Percentiles rank a stretch among this genome's conserved stretches.
Conservation (phyloP, 73 alveolate genomes). For the Blepharisma japonicum region DNA sequence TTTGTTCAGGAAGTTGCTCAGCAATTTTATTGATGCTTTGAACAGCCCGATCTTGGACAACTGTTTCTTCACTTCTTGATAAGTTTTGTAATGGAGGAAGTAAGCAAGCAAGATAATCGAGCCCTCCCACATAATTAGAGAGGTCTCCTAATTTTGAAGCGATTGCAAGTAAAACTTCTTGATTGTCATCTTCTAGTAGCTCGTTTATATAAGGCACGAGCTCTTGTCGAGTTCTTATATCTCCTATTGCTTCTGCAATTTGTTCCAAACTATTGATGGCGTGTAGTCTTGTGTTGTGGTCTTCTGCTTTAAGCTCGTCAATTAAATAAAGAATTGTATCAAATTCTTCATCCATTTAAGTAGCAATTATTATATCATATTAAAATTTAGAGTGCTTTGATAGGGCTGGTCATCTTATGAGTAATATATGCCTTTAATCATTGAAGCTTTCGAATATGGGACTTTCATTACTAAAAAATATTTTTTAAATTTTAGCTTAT, state of each 20-base stretch:
- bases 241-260: conserved; percentile 76
- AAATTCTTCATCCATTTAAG: conserved; percentile 20
- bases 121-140: conserved; percentile 76
- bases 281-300: conserved; percentile 56
- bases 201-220: conserved; percentile 75
- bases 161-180: conserved; percentile 80
- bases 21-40: conserved; percentile 41
- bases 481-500: too few species aligned
- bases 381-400: too few species aligned
- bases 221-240: conserved; percentile 80
- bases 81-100: conserved; percentile 44
- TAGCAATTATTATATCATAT: too few species aligned
- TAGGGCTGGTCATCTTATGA: too few species aligned
- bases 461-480: too few species aligned
- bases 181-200: conserved; percentile 86
- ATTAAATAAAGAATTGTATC: conserved; percentile 33
- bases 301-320: conserved; percentile 57
- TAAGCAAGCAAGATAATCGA: conserved; percentile 31
- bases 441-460: too few species aligned
- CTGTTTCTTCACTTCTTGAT: conserved; percentile 51
- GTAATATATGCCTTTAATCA: too few species aligned
- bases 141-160: conserved; percentile 71
- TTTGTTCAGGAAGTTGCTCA: conserved; percentile 39
- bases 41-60: conserved; percentile 52
- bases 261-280: conserved; percentile 63